These are phyloP conservation scores for Isoetes taiwanensis DNA, from an alignment of 75 land plant genomes.

Conservation along the genomic window DNA sequence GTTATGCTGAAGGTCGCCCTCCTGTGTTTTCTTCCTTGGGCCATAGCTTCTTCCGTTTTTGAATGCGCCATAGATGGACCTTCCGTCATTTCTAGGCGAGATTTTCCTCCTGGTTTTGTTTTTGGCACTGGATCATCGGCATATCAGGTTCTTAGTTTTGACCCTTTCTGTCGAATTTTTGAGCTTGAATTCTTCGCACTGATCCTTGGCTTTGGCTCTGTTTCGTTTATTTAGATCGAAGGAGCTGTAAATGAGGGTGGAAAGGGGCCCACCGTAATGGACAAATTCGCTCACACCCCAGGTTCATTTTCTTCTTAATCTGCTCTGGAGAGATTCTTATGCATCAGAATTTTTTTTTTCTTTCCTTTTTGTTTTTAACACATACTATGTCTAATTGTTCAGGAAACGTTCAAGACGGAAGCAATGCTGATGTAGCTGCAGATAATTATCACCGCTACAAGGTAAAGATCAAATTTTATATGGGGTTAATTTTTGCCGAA, in stretches of 20 bases:
- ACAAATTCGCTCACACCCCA: constrained; percentile 28
- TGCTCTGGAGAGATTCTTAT: not conserved
- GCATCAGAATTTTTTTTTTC: not conserved
- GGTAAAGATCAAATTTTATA: too few species aligned
- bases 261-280: constrained; percentile 51
- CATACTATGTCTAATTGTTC: too few species aligned
- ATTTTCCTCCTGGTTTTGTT: constrained; percentile 38
- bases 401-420: constrained; percentile 53
- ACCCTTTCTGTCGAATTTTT: not conserved
- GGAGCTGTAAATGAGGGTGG: constrained; percentile 57
- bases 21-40: too few species aligned
- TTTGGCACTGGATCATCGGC: constrained; percentile 50
- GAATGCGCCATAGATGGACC: too few species aligned
- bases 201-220: too few species aligned
- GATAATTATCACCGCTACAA: constrained; percentile 49
- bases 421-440: constrained; percentile 52
- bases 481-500: too few species aligned
- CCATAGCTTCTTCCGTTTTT: too few species aligned
- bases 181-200: too few species aligned
- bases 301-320: constrained; percentile 15
- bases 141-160: constrained; percentile 23
- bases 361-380: not conserved
- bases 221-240: constrained; percentile 33
- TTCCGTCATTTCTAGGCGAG: too few species aligned
- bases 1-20: too few species aligned